A percentile compares a stretch with the other conserved stretches of the same genome.
Evolutionary conservation across 2,329 filamentous ascomycete species (phyloP).

Genomic region (Lasiodiplodia hormozganensis): DNA sequence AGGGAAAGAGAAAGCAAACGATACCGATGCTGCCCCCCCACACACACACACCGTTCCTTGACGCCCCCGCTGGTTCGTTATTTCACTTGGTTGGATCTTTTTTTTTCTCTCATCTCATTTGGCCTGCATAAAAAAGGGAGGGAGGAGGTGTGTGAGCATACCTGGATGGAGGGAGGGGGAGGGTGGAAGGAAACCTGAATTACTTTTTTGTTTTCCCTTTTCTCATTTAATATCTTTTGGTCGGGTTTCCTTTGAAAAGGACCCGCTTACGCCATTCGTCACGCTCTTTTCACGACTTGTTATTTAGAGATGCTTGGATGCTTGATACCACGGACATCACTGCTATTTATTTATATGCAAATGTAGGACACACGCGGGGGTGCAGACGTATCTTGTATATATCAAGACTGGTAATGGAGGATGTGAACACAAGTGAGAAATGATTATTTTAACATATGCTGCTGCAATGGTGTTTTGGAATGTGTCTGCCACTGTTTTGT

Average conservation of each 20-base stretch:
- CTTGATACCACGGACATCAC: constrained; percentile 1
- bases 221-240: background rate
- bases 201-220: background rate
- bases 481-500: no score
- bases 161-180: background rate
- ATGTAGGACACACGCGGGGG: background rate
- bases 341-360: background rate
- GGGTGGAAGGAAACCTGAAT: background rate
- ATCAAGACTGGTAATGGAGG: background rate
- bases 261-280: background rate
- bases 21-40: background rate
- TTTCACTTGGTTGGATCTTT: background rate
- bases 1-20: background rate
- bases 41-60: background rate
- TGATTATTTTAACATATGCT: background rate
- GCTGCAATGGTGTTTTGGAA: background rate
- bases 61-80: background rate
- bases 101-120: background rate
- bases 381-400: background rate
- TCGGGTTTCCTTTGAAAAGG: background rate
- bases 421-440: background rate
- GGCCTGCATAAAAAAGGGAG: background rate
- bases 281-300: background rate
- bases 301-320: background rate
- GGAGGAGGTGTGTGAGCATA: background rate